These are phyloP conservation scores for Malassezia restricta DNA, from an alignment of 1,284 basidiomycete genomes.

Conservation along the genomic window DNA sequence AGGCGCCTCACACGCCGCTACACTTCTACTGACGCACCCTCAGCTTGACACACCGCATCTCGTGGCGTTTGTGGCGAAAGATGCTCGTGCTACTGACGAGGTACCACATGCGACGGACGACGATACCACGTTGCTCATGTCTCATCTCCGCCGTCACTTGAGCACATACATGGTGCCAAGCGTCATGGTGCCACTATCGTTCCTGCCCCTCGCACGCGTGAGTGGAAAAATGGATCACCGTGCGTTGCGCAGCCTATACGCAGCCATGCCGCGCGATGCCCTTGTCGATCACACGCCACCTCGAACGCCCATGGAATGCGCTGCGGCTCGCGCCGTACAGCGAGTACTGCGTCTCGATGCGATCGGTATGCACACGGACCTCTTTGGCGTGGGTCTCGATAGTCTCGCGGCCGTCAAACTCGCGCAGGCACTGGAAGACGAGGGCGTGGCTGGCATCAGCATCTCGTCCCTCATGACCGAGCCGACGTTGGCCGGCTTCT, in stretches of 20 bases:
- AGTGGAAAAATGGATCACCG: conserved; percentile 33
- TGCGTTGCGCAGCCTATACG: conserved; percentile 20
- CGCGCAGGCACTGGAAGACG: conserved; percentile 21
- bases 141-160: conserved; percentile 16
- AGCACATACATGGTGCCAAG: conserved; percentile 38
- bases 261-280: neutral
- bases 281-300: neutral
- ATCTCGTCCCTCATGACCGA: conserved; percentile 23
- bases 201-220: conserved; percentile 28
- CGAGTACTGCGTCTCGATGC: neutral
- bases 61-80: conserved; percentile 21
- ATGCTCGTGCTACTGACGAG: neutral
- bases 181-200: conserved; percentile 22
- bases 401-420: conserved; percentile 34
- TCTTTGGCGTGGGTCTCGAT: conserved; percentile 35
- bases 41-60: conserved; percentile 19
- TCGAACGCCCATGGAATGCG: neutral
- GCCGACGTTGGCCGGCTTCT: conserved; percentile 25
- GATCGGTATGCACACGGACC: conserved; percentile 13
- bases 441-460: conserved; percentile 12
- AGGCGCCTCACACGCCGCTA: conserved; percentile 18
- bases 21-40: conserved; percentile 22
- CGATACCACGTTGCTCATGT: conserved; percentile 15
- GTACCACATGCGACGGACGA: neutral
- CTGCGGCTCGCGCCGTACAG: conserved; percentile 15